phyloP scores from a whole-genome alignment of 2,329 filamentous ascomycete genomes.

The Diaporthe humulicola region DNA sequence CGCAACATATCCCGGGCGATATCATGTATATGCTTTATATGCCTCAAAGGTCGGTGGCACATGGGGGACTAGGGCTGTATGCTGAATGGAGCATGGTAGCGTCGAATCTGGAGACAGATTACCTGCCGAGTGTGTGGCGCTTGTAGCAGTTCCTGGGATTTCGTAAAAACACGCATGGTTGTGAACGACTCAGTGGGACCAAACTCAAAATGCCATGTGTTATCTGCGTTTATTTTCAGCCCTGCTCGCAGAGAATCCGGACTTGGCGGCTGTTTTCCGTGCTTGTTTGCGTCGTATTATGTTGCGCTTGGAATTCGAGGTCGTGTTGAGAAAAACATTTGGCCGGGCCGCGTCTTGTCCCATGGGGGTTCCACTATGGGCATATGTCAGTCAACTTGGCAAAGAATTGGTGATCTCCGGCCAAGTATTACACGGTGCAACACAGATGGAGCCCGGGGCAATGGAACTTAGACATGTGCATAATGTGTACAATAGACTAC shows the following conservation, averaged over 20 bases:
- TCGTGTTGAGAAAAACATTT: background rate
- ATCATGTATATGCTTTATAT: background rate
- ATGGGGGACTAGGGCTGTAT: background rate
- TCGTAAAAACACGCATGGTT: background rate
- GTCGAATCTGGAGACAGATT: background rate
- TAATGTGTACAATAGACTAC: background rate
- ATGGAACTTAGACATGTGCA: background rate
- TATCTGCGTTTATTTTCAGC: conserved; percentile 1
- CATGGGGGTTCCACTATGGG: background rate
- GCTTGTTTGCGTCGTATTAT: background rate
- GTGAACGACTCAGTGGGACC: background rate
- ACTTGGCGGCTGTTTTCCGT: background rate
- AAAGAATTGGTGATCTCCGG: background rate
- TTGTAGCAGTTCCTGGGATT: background rate
- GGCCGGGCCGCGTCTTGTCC: background rate
- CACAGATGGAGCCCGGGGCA: background rate
- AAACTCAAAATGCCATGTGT: background rate
- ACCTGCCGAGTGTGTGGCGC: background rate
- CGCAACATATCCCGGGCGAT: background rate
- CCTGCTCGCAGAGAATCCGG: background rate
- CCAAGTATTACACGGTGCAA: background rate
- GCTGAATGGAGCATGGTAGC: background rate
- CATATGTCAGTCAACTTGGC: background rate
- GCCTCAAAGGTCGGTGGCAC: background rate
- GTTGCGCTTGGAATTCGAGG: no score